Percentiles rank a stretch among this genome's conserved stretches.
phyloP scores from a whole-genome alignment of 768 basidiomycete species.

The Lactarius tabidus region DNA sequence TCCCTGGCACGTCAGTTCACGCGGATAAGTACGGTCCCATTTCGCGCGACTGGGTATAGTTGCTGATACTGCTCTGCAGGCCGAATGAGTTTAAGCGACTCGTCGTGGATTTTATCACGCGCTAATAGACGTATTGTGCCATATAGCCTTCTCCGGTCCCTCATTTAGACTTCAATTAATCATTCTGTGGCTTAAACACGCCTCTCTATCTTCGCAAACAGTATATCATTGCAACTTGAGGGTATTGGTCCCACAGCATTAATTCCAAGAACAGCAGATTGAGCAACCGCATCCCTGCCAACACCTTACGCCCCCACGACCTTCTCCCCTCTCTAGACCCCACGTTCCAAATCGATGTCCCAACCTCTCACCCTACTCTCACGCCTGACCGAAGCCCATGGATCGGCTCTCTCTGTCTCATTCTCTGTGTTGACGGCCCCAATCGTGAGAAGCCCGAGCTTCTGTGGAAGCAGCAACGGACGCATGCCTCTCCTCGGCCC shows the following conservation, averaged over 20 bases:
- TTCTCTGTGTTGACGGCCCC: slow-evolving; percentile 6
- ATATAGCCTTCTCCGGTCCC: background rate
- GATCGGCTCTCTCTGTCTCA: slow-evolving; percentile 21
- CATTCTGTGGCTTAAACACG: background rate
- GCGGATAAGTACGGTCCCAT: slow-evolving; percentile 55
- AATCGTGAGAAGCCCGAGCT: slow-evolving; percentile 20
- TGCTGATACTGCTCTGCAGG: slow-evolving; percentile 29
- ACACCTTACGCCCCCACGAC: background rate
- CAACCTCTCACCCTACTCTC: slow-evolving; percentile 4
- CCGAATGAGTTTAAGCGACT: slow-evolving; percentile 53
- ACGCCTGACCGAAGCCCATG: slow-evolving; percentile 13
- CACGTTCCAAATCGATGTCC: slow-evolving; percentile 17
- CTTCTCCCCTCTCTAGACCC: background rate
- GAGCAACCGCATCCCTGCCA: background rate
- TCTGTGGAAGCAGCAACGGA: slow-evolving; percentile 28
- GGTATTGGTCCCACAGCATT: slow-evolving; percentile 15
- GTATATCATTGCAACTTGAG: slow-evolving; percentile 15
- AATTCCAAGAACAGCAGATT: slow-evolving; percentile 1
- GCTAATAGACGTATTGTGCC: slow-evolving; percentile 25
- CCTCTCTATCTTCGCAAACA: background rate
- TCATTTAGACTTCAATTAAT: background rate
- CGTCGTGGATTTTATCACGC: slow-evolving; percentile 32
- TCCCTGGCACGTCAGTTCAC: slow-evolving; percentile 53
- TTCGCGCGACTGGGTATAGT: background rate
- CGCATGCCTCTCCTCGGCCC: slow-evolving; percentile 23